Percentiles rank a stretch among this genome's conserved stretches.
Evolutionary conservation across 2,329 filamentous ascomycete genomes (phyloP).

Genomic region (Triangularia setosa): DNA sequence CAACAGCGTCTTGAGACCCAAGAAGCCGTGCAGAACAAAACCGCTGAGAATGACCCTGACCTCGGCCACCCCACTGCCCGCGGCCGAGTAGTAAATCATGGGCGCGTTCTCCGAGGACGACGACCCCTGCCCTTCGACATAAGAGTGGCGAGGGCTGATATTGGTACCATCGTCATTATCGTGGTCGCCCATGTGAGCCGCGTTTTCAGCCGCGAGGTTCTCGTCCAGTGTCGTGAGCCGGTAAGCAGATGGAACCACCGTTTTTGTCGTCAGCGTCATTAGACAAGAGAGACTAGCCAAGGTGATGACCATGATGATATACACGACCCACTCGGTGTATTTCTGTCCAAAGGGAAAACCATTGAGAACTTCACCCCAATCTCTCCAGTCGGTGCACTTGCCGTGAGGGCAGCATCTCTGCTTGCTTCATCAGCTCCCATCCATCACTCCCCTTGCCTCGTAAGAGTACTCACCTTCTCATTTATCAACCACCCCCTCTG

Average conservation of each 20-base stretch:
- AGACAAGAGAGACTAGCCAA: conserved; percentile 71
- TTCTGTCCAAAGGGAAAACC: conserved; percentile 42
- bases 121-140: conserved; percentile 24
- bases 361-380: conserved; percentile 50
- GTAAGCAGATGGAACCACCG: conserved; percentile 83
- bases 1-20: conserved; percentile 80
- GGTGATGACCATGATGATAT: conserved; percentile 65
- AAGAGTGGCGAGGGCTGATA: conserved; percentile 38
- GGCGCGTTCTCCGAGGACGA: conserved; percentile 46
- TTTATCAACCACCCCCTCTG: conserved; percentile 64
- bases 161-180: conserved; percentile 39
- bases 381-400: conserved; percentile 53
- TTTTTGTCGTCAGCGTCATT: conserved; percentile 86
- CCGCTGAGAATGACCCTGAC: conserved; percentile 97
- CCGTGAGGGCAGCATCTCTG: conserved; percentile 49
- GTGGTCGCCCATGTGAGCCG: conserved; percentile 36
- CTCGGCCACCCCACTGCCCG: conserved; percentile 93
- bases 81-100: conserved; percentile 93
- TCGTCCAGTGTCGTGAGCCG: conserved; percentile 87
- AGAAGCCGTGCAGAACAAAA: conserved; percentile 92
- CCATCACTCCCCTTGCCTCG: not conserved
- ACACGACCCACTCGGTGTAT: conserved; percentile 76
- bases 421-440: conserved; percentile 34
- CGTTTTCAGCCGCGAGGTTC: conserved; percentile 70
- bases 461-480: conserved; percentile 53